Percentiles rank a stretch among this genome's conserved stretches.
These are phyloP conservation scores for Amauroascus verrucosus DNA, from an alignment of 2,329 filamentous ascomycete species.

Conservation along the genomic window DNA sequence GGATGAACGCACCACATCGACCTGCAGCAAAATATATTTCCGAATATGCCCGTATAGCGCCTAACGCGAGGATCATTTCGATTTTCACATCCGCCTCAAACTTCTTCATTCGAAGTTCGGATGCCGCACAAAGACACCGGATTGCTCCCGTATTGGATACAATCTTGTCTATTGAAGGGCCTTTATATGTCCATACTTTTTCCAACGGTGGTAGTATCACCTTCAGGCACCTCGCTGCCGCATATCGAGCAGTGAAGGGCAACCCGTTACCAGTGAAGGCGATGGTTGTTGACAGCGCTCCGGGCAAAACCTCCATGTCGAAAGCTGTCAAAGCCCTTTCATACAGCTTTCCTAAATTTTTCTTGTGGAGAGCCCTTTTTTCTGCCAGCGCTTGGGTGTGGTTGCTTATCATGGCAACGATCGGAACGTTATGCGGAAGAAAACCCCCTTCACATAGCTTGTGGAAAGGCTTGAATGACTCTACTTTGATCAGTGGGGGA, in stretches of 20 bases:
- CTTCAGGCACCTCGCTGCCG: constrained; percentile 29
- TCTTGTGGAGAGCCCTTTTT: constrained; percentile 24
- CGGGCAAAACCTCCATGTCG: constrained; percentile 28
- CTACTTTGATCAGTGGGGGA: constrained; percentile 13
- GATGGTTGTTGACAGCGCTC: constrained; percentile 39
- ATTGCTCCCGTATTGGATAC: constrained; percentile 29
- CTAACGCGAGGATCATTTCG: constrained; percentile 36
- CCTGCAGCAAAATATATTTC: constrained; percentile 41
- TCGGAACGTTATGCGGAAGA: constrained; percentile 17
- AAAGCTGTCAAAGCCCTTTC: constrained; percentile 27
- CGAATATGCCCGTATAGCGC: constrained; percentile 36
- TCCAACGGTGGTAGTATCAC: constrained; percentile 42
- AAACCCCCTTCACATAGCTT: constrained; percentile 23
- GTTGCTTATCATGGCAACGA: constrained; percentile 19
- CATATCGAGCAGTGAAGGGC: constrained; percentile 29
- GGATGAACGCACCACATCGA: constrained; percentile 39
- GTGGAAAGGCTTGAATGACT: constrained; percentile 27
- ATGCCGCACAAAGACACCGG: constrained; percentile 21
- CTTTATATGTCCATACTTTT: constrained; percentile 39
- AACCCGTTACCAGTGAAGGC: constrained; percentile 31
- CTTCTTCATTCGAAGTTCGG: constrained; percentile 23
- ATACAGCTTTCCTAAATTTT: constrained; percentile 26
- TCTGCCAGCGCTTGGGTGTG: constrained; percentile 21
- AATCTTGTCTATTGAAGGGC: constrained; percentile 23
- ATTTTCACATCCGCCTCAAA: constrained; percentile 30